Base-by-base conservation (phyloP, 75 land plant species). In the Picea glauca region DNA sequence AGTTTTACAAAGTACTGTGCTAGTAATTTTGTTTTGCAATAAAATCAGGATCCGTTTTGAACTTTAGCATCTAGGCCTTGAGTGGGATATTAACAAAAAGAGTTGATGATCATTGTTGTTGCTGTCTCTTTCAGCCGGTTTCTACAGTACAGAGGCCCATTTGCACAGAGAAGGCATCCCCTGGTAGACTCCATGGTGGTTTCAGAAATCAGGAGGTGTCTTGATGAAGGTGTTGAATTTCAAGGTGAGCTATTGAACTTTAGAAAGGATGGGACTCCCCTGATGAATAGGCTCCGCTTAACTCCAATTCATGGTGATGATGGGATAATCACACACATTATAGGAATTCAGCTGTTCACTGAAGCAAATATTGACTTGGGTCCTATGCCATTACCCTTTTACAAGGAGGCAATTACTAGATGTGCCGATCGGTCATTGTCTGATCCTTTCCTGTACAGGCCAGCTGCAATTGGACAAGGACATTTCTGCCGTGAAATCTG, bases 241-340 rank as follows among this genome's bases (percentile, higher is more conserved):
- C 90, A 82, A 70, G 94, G 96, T 26, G 94, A 94, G 83, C 83
- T 94, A 14, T 86, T 94, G 43, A 94, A 94, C 78, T 94, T 94
- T 78, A 77, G 89, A 11, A 94, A 92, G 78, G 96, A 94, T 82
- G 96, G 96, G 23, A 88, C 94, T 17, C 92, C 96, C 5, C 54
- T 94, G 87, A 78, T 94, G 85, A 94, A 94, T 82, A 86, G 85
- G 83, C 82, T 94, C 8, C 64, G 91, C 30, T 78, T 94, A 40
- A 83, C 80, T 30, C 96, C 96, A 12, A 94, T 94, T 26, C 88
- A 72, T 76, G 90, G 82, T 13, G 94, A 91, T 74, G 94, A 88
- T 77, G 93, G 91, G 7, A 81, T 64, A 6, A 76, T 94, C 1
- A 93, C 96, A 5, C 96, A 94, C 63, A 73, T 92, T n/a, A 88